These are phyloP conservation scores for Heliamphora ciliata DNA, from an alignment of 179 eudicot genomes.

Conservation along the genomic window DNA sequence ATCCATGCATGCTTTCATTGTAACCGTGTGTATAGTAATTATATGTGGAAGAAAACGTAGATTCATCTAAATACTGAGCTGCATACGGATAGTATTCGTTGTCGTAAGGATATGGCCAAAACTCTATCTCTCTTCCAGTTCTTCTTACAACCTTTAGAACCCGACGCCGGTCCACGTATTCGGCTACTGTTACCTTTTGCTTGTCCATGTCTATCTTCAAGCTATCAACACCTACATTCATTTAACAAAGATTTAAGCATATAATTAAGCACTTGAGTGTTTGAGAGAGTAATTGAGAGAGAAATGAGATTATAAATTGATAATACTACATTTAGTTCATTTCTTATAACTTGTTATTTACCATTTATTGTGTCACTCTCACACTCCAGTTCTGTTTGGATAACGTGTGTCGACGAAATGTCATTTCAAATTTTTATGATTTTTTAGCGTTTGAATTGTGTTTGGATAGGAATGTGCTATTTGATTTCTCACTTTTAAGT, in stretches of 20 bases:
- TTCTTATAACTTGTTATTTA: too few relatives aligned
- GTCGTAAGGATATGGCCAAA: slow-evolving; percentile 37
- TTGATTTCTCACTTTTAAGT: too few relatives aligned
- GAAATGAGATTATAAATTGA: too few relatives aligned
- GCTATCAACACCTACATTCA: slow-evolving; percentile 31
- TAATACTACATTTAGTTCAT: too few relatives aligned
- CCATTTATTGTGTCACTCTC: too few relatives aligned
- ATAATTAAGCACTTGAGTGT: too few relatives aligned
- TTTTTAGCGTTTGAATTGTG: too few relatives aligned
- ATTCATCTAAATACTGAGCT: slow-evolving; percentile 38
- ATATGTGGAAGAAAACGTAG: slow-evolving; percentile 32
- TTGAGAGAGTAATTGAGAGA: too few relatives aligned
- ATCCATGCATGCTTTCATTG: slow-evolving; percentile 37
- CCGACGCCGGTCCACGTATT: slow-evolving; percentile 28
- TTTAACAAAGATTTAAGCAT: neutral
- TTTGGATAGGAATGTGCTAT: too few relatives aligned
- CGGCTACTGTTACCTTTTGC: slow-evolving; percentile 36
- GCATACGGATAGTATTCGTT: slow-evolving; percentile 42
- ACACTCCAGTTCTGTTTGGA: too few relatives aligned
- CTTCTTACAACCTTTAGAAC: slow-evolving; percentile 36
- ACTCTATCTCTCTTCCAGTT: slow-evolving; percentile 35
- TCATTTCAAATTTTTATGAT: too few relatives aligned
- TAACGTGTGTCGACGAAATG: too few relatives aligned
- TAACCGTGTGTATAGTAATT: slow-evolving; percentile 43
- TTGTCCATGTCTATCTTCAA: slow-evolving; percentile 39